Evolutionary conservation across 768 basidiomycete genomes (phyloP).

Genomic region (Clavulina sp.): DNA sequence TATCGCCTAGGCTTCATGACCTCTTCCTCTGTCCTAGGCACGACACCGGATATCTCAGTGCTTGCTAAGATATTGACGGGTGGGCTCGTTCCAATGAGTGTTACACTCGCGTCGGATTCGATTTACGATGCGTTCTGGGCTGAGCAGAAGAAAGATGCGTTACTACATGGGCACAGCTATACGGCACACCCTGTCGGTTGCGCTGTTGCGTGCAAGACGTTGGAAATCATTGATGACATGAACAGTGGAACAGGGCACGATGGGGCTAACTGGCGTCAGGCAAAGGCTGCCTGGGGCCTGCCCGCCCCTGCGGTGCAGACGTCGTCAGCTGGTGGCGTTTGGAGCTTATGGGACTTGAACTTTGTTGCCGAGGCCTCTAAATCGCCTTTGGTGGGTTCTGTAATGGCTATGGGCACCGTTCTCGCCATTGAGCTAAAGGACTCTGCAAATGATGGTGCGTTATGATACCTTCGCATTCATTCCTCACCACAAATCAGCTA

Average conservation of each 20-base stretch:
- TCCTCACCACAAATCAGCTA: neutral
- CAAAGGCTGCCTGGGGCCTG: constrained; percentile 40
- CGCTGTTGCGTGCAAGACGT: constrained; percentile 69
- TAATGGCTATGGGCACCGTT: constrained; percentile 79
- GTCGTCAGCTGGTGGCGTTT: constrained; percentile 22
- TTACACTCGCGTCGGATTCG: constrained; percentile 62
- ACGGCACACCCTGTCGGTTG: constrained; percentile 90
- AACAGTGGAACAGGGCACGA: constrained; percentile 12
- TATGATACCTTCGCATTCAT: neutral
- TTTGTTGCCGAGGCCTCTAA: constrained; percentile 51
- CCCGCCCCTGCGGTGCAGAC: neutral
- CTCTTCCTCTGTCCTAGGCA: constrained; percentile 45
- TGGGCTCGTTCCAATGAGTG: constrained; percentile 71
- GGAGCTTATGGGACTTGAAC: constrained; percentile 77
- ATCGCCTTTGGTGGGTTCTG: constrained; percentile 38
- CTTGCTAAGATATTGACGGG: constrained; percentile 91
- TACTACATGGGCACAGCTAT: constrained; percentile 91
- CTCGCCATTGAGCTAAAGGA: constrained; percentile 59
- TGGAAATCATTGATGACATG: constrained; percentile 44
- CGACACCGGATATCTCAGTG: constrained; percentile 72
- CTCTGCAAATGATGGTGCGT: constrained; percentile 34
- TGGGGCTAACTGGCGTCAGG: constrained; percentile 35
- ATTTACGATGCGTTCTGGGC: constrained; percentile 71
- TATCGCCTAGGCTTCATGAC: constrained; percentile 67
- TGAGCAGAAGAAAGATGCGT: constrained; percentile 59